These are phyloP conservation scores for Cladophialophora immunda DNA, from an alignment of 2,329 filamentous ascomycete genomes.

Conservation along the genomic window DNA sequence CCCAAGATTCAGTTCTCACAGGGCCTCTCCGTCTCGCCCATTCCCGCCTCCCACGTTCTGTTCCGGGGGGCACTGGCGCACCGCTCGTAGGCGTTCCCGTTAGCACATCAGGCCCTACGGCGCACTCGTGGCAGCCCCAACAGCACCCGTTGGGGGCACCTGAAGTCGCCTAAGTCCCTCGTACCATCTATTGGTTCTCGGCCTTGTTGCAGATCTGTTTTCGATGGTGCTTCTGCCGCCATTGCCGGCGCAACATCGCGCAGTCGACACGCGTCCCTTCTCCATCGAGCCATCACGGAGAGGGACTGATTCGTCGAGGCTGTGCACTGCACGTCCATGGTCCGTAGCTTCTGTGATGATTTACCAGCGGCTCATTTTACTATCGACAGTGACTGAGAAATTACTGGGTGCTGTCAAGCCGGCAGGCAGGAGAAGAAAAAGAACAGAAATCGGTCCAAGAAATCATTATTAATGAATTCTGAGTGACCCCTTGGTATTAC, in stretches of 20 bases:
- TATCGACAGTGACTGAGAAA: background rate
- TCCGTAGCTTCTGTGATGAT: background rate
- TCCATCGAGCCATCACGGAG: background rate
- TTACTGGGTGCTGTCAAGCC: background rate
- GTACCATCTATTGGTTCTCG: slow-evolving; percentile 7
- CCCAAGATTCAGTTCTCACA: slow-evolving; percentile 21
- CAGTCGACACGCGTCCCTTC: slow-evolving; percentile 31
- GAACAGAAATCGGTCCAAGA: background rate
- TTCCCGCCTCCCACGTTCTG: background rate
- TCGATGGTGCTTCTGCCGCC: slow-evolving; percentile 12
- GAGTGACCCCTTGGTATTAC: too few species aligned
- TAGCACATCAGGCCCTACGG: background rate
- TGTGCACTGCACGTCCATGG: background rate
- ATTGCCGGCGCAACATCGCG: slow-evolving; percentile 19
- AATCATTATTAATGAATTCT: background rate
- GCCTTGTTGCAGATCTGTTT: slow-evolving; percentile 29
- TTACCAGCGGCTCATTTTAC: background rate
- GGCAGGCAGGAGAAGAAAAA: background rate
- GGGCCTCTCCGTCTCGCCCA: background rate
- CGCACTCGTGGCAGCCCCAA: background rate
- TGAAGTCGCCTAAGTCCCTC: background rate
- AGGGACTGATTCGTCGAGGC: background rate
- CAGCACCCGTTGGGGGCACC: background rate
- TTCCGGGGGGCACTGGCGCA: background rate
- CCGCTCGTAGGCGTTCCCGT: background rate